These are phyloP conservation scores for Pelargonium nanum DNA, from an alignment of 345 rosid species.

Conservation along the genomic window DNA sequence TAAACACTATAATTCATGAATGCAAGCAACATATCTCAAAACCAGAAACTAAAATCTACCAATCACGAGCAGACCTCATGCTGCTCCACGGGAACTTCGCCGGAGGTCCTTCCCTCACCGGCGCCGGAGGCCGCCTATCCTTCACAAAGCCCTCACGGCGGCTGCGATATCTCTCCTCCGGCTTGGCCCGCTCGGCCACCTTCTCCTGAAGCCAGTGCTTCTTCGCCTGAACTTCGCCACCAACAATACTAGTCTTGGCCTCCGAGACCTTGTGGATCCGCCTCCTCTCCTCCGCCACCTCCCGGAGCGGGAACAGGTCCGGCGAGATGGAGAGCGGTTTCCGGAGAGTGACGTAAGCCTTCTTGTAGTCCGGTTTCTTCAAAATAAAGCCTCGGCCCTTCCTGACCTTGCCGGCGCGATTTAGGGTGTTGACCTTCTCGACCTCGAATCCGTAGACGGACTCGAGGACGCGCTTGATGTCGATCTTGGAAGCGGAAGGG, in stretches of 20 bases:
- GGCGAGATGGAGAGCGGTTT: constrained; percentile 56
- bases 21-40: neutral
- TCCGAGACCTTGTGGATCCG: constrained; percentile 37
- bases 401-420: constrained; percentile 94
- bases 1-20: neutral
- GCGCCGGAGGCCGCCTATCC: constrained; percentile 21
- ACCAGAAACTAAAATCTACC: constrained; percentile 19
- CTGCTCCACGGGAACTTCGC: constrained; percentile 72
- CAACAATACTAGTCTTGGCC: constrained; percentile 52
- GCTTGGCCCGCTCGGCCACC: constrained; percentile 16
- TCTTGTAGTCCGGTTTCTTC: constrained; percentile 85
- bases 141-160: constrained; percentile 10
- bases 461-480: constrained; percentile 91
- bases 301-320: constrained; percentile 51
- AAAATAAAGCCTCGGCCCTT: constrained; percentile 63
- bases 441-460: constrained; percentile 86
- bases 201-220: constrained; percentile 76
- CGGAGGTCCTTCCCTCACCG: constrained; percentile 7
- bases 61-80: constrained; percentile 31
- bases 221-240: constrained; percentile 55
- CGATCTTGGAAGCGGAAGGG: constrained; percentile 82
- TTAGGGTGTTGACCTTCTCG: constrained; percentile 72
- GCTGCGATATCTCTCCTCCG: constrained; percentile 13
- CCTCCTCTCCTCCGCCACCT: constrained; percentile 53
- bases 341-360: constrained; percentile 65